Percentiles rank a stretch among this genome's conserved stretches.
Conservation (phyloP, 306 rosid genomes). For the Dalbergia cochinchinensis region DNA sequence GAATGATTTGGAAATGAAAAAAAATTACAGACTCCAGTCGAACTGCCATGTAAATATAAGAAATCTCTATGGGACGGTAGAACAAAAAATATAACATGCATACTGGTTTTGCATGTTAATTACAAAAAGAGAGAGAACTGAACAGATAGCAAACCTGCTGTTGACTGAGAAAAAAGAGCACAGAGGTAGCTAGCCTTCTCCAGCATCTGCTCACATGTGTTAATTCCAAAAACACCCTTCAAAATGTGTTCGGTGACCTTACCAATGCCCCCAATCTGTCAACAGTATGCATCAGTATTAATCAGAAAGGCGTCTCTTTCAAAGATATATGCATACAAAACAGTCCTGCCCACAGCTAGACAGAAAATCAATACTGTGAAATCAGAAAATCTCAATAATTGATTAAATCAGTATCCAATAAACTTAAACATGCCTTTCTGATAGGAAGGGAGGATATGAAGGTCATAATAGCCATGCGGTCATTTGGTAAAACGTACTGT, state of each 20-base stretch:
- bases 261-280: conserved; percentile 97
- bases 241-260: conserved; percentile 91
- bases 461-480: conserved; percentile 79
- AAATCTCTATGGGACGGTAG: conserved; percentile 12
- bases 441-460: conserved; percentile 94
- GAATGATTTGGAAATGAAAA: not conserved
- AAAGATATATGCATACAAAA: conserved; percentile 42
- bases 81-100: conserved; percentile 15
- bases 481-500: conserved; percentile 83
- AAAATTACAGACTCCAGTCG: conserved; percentile 13
- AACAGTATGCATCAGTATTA: conserved; percentile 43
- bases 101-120: conserved; percentile 37
- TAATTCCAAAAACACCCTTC: conserved; percentile 80
- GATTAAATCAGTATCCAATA: conserved; percentile 23
- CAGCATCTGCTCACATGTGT: conserved; percentile 85
- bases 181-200: conserved; percentile 73
- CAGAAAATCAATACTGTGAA: conserved; percentile 22
- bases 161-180: conserved; percentile 82
- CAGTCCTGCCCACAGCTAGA: conserved; percentile 24
- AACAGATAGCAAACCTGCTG: conserved; percentile 72
- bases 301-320: conserved; percentile 27
- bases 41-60: conserved; percentile 34
- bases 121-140: conserved; percentile 30
- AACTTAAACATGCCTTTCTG: conserved; percentile 70
- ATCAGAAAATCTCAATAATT: conserved; percentile 9